Evolutionary conservation across 257 asterid species (phyloP).

Genomic region (Apocynum venetum): DNA sequence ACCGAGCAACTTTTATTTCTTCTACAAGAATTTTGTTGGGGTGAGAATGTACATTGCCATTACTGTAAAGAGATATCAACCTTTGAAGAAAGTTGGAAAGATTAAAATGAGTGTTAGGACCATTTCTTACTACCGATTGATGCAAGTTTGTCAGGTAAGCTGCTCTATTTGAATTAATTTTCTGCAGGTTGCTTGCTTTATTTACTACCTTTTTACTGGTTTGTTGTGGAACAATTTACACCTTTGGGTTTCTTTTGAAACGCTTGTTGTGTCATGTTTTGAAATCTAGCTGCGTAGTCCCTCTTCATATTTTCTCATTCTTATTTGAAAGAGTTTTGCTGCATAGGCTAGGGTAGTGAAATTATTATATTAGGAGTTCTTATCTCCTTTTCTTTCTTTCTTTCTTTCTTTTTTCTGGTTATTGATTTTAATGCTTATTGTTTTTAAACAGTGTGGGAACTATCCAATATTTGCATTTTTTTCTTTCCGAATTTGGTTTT

Average conservation of each 20-base stretch:
- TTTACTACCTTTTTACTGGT: neutral
- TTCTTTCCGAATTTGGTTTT: too few relatives aligned
- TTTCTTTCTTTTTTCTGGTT: too few relatives aligned
- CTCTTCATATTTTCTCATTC: neutral
- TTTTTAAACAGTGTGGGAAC: too few relatives aligned
- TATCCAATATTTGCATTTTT: too few relatives aligned
- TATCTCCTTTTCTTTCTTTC: too few relatives aligned
- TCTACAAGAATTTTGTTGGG: conserved; percentile 27
- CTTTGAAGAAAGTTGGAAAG: conserved; percentile 33
- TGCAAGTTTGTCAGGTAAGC: conserved; percentile 83
- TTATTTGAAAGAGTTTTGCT: neutral
- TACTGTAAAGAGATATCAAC: conserved; percentile 34
- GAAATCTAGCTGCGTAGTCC: neutral
- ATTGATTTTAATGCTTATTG: too few relatives aligned
- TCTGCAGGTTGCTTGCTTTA: neutral
- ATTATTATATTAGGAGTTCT: too few relatives aligned
- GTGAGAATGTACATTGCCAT: conserved; percentile 72
- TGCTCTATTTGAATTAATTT: neutral
- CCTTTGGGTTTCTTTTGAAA: neutral
- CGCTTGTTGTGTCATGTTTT: neutral
- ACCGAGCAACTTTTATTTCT: neutral
- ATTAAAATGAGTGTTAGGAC: conserved; percentile 66
- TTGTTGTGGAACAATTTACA: neutral
- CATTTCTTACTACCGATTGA: conserved; percentile 76
- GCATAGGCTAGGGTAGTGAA: neutral